Evolutionary conservation across 2,329 filamentous ascomycete genomes (phyloP).

Genomic region (Ceratocystiopsis brevicomis): DNA sequence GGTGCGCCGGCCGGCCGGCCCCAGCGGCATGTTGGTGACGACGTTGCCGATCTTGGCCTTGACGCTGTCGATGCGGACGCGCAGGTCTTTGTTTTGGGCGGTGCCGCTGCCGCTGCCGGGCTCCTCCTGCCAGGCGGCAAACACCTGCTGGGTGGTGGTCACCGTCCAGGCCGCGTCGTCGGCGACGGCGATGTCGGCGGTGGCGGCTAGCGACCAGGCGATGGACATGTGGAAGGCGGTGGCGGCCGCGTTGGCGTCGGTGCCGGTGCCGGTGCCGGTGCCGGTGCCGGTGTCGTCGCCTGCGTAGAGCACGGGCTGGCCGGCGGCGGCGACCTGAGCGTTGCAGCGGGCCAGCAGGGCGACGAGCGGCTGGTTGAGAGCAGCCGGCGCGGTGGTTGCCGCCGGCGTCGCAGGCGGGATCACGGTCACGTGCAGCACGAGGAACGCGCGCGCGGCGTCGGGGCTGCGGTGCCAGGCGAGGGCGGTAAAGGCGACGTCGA

Average conservation of each 20-base stretch:
- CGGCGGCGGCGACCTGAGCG: constrained; percentile 33
- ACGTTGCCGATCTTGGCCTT: constrained; percentile 62
- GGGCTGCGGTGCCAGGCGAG: constrained; percentile 33
- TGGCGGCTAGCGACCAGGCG: constrained; percentile 55
- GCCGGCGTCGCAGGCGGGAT: too few relatives aligned
- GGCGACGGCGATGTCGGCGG: constrained; percentile 20
- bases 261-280: background rate
- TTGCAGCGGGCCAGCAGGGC: constrained; percentile 51
- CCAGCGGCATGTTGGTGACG: constrained; percentile 29
- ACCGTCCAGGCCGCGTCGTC: constrained; percentile 18
- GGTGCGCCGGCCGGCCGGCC: background rate
- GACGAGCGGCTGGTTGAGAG: constrained; percentile 33
- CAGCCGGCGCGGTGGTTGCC: constrained; percentile 7
- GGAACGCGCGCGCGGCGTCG: constrained; percentile 57
- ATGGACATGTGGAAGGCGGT: constrained; percentile 70
- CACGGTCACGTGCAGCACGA: constrained; percentile 47
- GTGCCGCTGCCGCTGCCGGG: background rate
- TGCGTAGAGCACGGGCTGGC: constrained; percentile 54
- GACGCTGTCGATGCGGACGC: constrained; percentile 37
- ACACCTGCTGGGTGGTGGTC: constrained; percentile 18
- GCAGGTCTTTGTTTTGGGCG: constrained; percentile 14
- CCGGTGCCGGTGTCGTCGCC: constrained; percentile 9
- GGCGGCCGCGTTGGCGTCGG: constrained; percentile 11
- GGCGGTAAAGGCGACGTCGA: constrained; percentile 20
- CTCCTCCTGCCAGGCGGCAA: constrained; percentile 9